Base-by-base conservation (phyloP, 2,329 filamentous ascomycete genomes). In the Aspergillus aculeatinus region DNA sequence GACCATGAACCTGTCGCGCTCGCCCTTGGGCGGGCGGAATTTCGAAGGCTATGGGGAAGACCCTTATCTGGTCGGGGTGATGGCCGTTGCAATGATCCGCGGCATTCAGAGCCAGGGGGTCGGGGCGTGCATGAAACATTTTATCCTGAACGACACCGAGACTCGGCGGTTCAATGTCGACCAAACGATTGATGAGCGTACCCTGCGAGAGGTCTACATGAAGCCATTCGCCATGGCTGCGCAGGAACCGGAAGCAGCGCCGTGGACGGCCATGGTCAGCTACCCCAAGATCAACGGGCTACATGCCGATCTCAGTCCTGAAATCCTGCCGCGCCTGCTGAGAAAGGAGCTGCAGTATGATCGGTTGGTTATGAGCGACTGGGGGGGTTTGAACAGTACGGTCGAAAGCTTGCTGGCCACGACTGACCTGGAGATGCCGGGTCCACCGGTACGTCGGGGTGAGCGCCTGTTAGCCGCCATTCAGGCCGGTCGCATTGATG, bases 201-300 rank as follows among this genome's bases (percentile, higher is more conserved):
- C 65, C 2, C 49, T 69, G 14, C 50, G 66, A 4, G 67, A 69
- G 39, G 49, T 68, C 3, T 67, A 68, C 31, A 23, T 67, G n/a
- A 25, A 23, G 14, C 62, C 67, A 0, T 59, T 59, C 31, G 4
- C 57, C 14, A 60, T 64, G 23, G 61, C 53, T 2, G 35, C 63
- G 14, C n/a, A 47, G 19, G 56, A 27, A 6, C 1, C 27, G 19
- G 56, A 27, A 6, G 27, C 27, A 27, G 27, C 39, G n/a, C 63
- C 59, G 4, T 58, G 49, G 59, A 48, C 54, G 1, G 27, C 60
- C 19, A 68, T 68, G 66, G 56, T 58, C 2, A 54, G 42, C 23
- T 67, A 67, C 31, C 62, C 62, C 21, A 58, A 49, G 16, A 49
- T 66, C n/a, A 66, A 67, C 29, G 64, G 64, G 11, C 14, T 33